phyloP scores from a whole-genome alignment of 1,139 yeast genomes.

The Hemisphaericaspora lyxosophila region DNA sequence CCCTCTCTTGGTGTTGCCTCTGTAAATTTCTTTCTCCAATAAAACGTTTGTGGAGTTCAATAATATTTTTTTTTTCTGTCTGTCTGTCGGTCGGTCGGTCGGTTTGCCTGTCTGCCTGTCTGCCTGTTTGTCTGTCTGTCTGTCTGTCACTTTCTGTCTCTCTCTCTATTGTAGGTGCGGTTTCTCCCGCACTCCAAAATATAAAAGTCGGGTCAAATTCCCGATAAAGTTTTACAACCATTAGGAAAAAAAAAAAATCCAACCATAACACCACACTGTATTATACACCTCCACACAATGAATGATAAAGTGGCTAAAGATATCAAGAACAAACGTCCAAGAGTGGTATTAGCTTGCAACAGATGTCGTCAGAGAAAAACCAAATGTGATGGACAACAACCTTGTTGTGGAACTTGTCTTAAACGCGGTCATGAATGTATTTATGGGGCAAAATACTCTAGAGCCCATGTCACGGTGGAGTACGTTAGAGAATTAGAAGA shows the following conservation, averaged over 20 bases:
- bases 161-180: too few species aligned
- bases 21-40: too few species aligned
- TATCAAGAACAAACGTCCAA: slow-evolving; percentile 5
- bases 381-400: slow-evolving; percentile 11
- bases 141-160: background rate
- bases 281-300: background rate
- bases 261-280: background rate
- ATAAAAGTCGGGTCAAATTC: slow-evolving; percentile 1
- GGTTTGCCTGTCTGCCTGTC: too few species aligned
- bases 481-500: slow-evolving; percentile 9
- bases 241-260: background rate
- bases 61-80: slow-evolving; percentile 1
- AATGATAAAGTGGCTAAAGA: slow-evolving; percentile 2
- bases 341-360: slow-evolving; percentile 11
- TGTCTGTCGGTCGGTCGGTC: too few species aligned
- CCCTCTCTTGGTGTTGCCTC: too few species aligned
- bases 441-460: slow-evolving; percentile 7
- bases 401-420: slow-evolving; percentile 9
- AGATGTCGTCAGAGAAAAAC: slow-evolving; percentile 12
- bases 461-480: slow-evolving; percentile 9
- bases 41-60: background rate
- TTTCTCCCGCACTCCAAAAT: too few species aligned
- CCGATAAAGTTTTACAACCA: background rate
- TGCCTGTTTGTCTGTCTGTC: background rate
- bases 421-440: slow-evolving; percentile 9